Conservation (phyloP, 495 filamentous ascomycete genomes). For the Physcia stellaris region DNA sequence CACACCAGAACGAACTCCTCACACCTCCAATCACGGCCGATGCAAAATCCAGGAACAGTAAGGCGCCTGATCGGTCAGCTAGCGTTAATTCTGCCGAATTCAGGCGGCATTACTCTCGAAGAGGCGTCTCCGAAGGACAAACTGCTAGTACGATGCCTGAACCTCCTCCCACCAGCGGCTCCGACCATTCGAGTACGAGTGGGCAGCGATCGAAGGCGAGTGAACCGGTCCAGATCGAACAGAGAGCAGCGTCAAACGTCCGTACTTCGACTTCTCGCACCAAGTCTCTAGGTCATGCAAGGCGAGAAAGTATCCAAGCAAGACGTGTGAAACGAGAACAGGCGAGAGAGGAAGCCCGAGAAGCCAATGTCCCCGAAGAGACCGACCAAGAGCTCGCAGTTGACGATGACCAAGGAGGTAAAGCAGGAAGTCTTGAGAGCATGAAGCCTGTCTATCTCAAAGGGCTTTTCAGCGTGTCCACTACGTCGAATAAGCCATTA, state of each 20-base stretch:
- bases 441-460: conserved; percentile 93
- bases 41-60: conserved; percentile 41
- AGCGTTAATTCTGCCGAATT: conserved; percentile 80
- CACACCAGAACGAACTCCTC: conserved; percentile 59
- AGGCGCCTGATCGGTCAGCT: conserved; percentile 62
- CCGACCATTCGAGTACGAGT: conserved; percentile 48
- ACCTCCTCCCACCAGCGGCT: conserved; percentile 61
- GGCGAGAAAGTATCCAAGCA: conserved; percentile 81
- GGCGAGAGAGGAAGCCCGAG: conserved; percentile 27
- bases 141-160: conserved; percentile 38
- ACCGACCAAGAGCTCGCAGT: conserved; percentile 39
- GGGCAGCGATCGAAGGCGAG: conserved; percentile 24
- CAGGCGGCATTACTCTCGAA: conserved; percentile 45
- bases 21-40: conserved; percentile 52
- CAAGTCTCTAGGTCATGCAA: conserved; percentile 81
- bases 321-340: conserved; percentile 55
- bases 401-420: conserved; percentile 35
- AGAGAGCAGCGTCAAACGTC: conserved; percentile 27
- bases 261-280: conserved; percentile 54
- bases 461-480: conserved; percentile 93
- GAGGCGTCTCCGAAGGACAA: conserved; percentile 39
- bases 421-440: conserved; percentile 41
- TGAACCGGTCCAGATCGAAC: conserved; percentile 27
- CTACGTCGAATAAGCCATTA: conserved; percentile 84
- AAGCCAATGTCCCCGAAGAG: conserved; percentile 68